phyloP scores from a whole-genome alignment of 768 basidiomycete genomes.

The Lactarius pseudohatsudake region DNA sequence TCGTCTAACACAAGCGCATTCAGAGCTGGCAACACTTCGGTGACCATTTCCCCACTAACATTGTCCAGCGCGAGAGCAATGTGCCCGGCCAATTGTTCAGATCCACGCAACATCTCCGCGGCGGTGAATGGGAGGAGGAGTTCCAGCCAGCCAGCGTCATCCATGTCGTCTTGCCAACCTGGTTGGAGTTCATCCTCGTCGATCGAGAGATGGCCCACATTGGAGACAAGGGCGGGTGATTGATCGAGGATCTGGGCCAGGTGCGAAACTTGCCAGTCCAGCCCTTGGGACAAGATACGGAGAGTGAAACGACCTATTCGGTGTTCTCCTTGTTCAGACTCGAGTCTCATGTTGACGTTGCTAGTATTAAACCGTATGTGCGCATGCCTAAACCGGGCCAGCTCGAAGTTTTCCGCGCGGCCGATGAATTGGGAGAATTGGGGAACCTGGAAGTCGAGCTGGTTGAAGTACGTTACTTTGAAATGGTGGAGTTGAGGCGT shows the following conservation, averaged over 20 bases:
- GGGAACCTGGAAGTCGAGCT: neutral
- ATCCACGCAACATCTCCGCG: neutral
- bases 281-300: neutral
- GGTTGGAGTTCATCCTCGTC: neutral
- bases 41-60: neutral
- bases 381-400: neutral
- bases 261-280: conserved; percentile 12
- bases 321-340: neutral
- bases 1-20: neutral
- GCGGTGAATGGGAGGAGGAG: conserved; percentile 2
- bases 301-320: neutral
- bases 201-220: conserved; percentile 1
- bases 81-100: neutral
- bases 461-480: neutral
- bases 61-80: conserved; percentile 5
- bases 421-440: conserved; percentile 10
- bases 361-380: conserved; percentile 1
- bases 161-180: conserved; percentile 7
- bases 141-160: neutral
- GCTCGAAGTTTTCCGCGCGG: neutral
- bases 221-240: neutral
- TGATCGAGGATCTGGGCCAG: conserved; percentile 7
- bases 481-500: neutral
- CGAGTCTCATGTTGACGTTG: neutral
- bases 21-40: neutral